Conservation (phyloP, 2,329 filamentous ascomycete species). For the Kalmusia sp. region DNA sequence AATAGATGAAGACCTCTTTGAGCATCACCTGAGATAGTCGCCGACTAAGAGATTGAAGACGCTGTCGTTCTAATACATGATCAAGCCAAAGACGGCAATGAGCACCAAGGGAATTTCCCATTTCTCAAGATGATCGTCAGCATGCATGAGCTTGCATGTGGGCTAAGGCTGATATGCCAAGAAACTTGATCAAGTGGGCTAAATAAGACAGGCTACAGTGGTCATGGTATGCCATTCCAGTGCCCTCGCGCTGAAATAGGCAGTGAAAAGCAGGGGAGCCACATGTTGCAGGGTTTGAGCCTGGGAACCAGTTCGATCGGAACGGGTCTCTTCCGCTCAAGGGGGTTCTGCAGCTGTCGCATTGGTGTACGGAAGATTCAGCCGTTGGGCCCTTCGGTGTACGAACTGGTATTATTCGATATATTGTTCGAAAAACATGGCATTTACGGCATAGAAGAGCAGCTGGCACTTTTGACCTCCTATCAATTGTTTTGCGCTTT, state of each 20-base stretch:
- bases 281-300: neutral
- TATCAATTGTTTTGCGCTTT: too few species aligned
- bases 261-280: neutral
- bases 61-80: neutral
- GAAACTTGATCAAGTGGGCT: neutral
- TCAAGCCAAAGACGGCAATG: conserved; percentile 12
- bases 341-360: too few species aligned
- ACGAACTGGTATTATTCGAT: too few species aligned
- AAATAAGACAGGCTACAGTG: neutral
- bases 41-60: conserved; percentile 13
- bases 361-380: too few species aligned
- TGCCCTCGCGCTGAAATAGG: neutral
- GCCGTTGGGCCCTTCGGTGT: too few species aligned
- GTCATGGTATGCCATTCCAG: neutral
- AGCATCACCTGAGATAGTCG: neutral
- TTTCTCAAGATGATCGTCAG: conserved; percentile 21
- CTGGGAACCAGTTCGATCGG: neutral
- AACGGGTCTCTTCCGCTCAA: neutral
- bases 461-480: neutral
- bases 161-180: neutral
- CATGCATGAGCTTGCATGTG: conserved; percentile 5
- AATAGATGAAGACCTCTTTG: conserved; percentile 27
- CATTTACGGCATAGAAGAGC: too few species aligned
- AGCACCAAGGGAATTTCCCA: conserved; percentile 6
- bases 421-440: too few species aligned